phyloP scores from a whole-genome alignment of 2,329 filamentous ascomycete genomes.

The Fusarium compactum region DNA sequence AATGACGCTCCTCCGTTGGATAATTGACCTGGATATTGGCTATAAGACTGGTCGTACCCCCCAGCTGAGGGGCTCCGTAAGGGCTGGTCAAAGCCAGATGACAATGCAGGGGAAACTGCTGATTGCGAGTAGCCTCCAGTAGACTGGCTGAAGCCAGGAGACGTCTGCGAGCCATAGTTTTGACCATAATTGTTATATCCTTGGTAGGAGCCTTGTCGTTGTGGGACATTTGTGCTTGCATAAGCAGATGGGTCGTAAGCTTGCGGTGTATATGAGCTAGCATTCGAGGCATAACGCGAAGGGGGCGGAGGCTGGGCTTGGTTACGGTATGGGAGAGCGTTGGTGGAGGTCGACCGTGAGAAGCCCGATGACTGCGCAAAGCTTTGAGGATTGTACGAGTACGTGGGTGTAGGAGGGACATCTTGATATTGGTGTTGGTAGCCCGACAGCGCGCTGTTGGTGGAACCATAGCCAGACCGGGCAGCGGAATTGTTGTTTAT shows the following conservation, averaged over 20 bases:
- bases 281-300: constrained; percentile 55
- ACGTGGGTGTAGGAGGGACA: constrained; percentile 60
- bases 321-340: constrained; percentile 63
- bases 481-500: constrained; percentile 60
- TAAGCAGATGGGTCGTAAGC: constrained; percentile 72
- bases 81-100: constrained; percentile 57
- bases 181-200: constrained; percentile 61
- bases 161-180: constrained; percentile 55
- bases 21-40: constrained; percentile 54
- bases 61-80: constrained; percentile 53
- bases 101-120: constrained; percentile 48
- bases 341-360: constrained; percentile 64
- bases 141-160: constrained; percentile 54
- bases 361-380: constrained; percentile 60
- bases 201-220: constrained; percentile 64
- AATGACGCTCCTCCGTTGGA: constrained; percentile 56
- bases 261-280: constrained; percentile 62
- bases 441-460: constrained; percentile 61
- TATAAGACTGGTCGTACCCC: constrained; percentile 55
- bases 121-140: constrained; percentile 46
- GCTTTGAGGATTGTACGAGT: constrained; percentile 77
- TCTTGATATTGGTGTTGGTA: constrained; percentile 66
- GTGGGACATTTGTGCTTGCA: constrained; percentile 60
- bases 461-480: constrained; percentile 57
- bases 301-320: constrained; percentile 51